These are phyloP conservation scores for Vigna unguiculata DNA, from an alignment of 306 rosid species.

Conservation along the genomic window DNA sequence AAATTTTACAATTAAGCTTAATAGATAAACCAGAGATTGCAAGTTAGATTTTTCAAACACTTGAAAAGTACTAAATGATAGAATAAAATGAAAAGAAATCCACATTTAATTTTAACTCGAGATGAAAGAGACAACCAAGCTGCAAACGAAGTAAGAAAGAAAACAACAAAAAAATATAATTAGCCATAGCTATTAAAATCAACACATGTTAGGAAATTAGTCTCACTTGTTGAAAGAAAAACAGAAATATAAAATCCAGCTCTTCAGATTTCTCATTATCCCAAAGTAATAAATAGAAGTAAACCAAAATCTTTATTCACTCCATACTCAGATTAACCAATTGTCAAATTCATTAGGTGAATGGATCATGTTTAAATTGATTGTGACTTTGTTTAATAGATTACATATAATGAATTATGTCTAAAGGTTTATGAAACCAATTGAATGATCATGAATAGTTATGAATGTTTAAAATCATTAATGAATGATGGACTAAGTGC, in stretches of 20 bases:
- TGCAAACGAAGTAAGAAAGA: neutral
- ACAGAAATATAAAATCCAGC: neutral
- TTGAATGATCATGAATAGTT: no score
- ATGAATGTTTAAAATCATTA: no score
- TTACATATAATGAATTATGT: no score
- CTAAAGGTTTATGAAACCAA: no score
- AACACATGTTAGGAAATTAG: neutral
- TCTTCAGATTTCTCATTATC: neutral
- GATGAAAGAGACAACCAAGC: neutral
- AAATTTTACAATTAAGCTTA: constrained; percentile 14
- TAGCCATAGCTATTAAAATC: constrained; percentile 1
- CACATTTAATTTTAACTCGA: neutral
- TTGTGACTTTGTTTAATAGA: no score
- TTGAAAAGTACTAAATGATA: neutral
- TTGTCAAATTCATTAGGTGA: no score
- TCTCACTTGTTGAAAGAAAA: constrained; percentile 1
- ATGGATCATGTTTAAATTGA: no score
- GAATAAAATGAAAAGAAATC: neutral
- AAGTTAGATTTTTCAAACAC: neutral
- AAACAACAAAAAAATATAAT: neutral
- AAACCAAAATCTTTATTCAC: constrained; percentile 19
- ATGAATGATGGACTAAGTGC: no score
- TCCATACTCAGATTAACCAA: neutral
- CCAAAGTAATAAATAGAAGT: constrained; percentile 3
- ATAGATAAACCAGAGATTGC: constrained; percentile 17